Evolutionary conservation across 495 filamentous ascomycete genomes (phyloP), one percentile per base, ranked within the genome.

Genomic region (Jackrogersella multiformis): DNA sequence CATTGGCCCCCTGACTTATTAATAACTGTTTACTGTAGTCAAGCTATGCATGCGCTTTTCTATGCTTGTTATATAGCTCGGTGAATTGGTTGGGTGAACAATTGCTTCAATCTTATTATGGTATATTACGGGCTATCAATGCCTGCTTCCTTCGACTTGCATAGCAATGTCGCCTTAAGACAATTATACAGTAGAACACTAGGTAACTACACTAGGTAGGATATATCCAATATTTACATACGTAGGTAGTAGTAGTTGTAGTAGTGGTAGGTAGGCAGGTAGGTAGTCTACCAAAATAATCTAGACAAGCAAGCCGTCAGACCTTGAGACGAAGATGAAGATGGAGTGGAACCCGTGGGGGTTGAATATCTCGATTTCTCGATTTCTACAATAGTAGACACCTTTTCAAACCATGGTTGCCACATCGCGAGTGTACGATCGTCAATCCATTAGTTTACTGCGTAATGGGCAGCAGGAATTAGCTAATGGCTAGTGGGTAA

Each of bases 321-420:
- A 23, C n/a, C n/a, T n/a, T n/a, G 49, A 64, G 66, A 66, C 61
- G 49, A 46, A 55, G 28, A 66, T 53, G 52, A 49, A 66, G 56
- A 66, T 61, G 45, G 67, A 66, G 67, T 70, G 67, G 67, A 64
- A 66, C 67, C 61, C 61, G 67, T 70, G 67, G 67, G 61, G 67
- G 67, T 41, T n/a, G n/a, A n/a, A n/a, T n/a, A n/a, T n/a, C n/a
- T n/a, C n/a, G n/a, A n/a, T n/a, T n/a, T n/a, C n/a, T n/a, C n/a
- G 36, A 13, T 38, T 49, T 48, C 42, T 38, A 24, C 12, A 42
- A 26, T 18, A 23, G 16, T 63, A 42, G 48, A 57, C 57, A 39
- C n/a, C 66, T 46, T 61, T 55, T 53, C n/a, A n/a, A 68, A 52
- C 67, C 57, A 66, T 61, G 61, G 61, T 70, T 70, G 67, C 52